Percentiles rank a stretch among this genome's conserved stretches.
These are phyloP conservation scores for Paxillus ammoniavirescens DNA, from an alignment of 768 basidiomycete genomes.

Conservation along the genomic window DNA sequence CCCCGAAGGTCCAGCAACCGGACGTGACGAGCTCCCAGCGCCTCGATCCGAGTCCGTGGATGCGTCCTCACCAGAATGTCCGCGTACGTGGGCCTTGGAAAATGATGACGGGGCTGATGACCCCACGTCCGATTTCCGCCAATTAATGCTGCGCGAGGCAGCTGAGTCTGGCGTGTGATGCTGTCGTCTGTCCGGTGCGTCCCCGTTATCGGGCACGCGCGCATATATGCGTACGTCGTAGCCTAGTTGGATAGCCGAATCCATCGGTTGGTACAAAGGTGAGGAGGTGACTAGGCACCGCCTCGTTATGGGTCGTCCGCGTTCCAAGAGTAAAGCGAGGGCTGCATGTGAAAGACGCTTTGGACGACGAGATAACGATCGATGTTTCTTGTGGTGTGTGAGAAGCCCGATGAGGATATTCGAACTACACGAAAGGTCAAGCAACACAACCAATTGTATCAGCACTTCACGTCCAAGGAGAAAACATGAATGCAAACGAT, in stretches of 20 bases:
- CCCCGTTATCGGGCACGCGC: slow-evolving; percentile 67
- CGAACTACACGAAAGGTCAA: slow-evolving; percentile 47
- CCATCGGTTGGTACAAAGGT: slow-evolving; percentile 82
- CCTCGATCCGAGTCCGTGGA: slow-evolving; percentile 28
- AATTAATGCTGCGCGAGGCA: slow-evolving; percentile 12
- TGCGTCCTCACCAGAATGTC: slow-evolving; percentile 18
- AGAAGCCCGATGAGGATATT: slow-evolving; percentile 86
- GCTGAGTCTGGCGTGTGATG: slow-evolving; percentile 11
- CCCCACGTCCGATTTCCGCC: slow-evolving; percentile 21
- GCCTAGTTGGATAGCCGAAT: slow-evolving; percentile 65
- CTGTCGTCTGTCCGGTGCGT: slow-evolving; percentile 52
- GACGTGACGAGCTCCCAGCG: slow-evolving; percentile 10
- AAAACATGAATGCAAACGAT: neutral
- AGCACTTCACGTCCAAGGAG: neutral
- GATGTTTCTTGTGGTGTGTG: slow-evolving; percentile 61
- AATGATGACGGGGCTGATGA: neutral
- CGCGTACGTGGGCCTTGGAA: slow-evolving; percentile 13
- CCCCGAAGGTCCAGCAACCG: slow-evolving; percentile 15
- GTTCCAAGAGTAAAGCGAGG: slow-evolving; percentile 74
- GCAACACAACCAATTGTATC: slow-evolving; percentile 3
- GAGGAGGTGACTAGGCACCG: slow-evolving; percentile 80
- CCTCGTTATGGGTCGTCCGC: slow-evolving; percentile 72
- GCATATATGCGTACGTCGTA: slow-evolving; percentile 72
- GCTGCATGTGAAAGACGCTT: slow-evolving; percentile 74
- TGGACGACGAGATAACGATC: slow-evolving; percentile 35